These are phyloP conservation scores for Colletotrichum scovillei DNA, from an alignment of 2,329 filamentous ascomycete species.

Conservation along the genomic window DNA sequence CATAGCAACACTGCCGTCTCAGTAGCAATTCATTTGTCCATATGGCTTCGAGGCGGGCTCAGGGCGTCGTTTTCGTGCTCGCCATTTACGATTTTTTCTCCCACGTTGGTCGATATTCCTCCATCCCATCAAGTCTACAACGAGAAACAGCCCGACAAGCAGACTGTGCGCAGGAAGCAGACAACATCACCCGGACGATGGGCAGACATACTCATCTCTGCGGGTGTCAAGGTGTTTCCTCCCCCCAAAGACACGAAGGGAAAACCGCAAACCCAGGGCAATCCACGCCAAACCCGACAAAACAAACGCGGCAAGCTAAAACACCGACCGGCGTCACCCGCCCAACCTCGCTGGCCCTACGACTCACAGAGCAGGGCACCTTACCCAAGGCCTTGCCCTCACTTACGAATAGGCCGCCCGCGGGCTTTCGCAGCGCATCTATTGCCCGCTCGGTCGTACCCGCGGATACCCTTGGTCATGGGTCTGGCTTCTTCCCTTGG, in stretches of 20 bases:
- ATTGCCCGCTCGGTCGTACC: background rate
- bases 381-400: too few relatives aligned
- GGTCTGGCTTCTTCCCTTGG: background rate
- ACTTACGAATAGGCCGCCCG: background rate
- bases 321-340: conserved; percentile 7
- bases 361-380: background rate
- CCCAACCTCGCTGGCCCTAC: background rate
- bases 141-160: background rate
- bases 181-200: background rate
- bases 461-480: background rate
- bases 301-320: conserved; percentile 8
- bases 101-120: background rate
- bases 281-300: background rate
- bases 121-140: too few relatives aligned
- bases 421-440: background rate
- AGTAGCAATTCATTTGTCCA: background rate
- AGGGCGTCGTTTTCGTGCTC: background rate
- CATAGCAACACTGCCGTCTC: background rate
- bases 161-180: background rate
- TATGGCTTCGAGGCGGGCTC: background rate
- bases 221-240: background rate
- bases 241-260: too few relatives aligned
- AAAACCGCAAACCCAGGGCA: background rate
- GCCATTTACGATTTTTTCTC: background rate
- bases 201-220: background rate